Evolutionary conservation across 352 stramenopile species (phyloP).

Genomic region (Nothophytophthora sp.): DNA sequence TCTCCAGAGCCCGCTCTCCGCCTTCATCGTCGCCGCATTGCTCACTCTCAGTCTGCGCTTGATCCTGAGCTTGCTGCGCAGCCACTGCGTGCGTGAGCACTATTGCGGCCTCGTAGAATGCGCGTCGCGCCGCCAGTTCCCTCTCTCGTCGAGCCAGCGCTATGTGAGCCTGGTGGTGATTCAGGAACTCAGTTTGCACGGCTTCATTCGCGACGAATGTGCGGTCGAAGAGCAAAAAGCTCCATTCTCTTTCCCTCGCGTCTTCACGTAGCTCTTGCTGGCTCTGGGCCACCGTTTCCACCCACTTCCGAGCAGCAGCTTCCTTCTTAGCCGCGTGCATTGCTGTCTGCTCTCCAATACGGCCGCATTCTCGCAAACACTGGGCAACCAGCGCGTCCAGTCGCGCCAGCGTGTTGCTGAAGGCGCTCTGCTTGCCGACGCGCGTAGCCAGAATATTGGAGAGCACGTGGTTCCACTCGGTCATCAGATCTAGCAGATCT

Average conservation of each 20-base stretch:
- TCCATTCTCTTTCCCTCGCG: no score
- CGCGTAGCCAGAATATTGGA: background rate
- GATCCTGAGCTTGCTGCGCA: background rate
- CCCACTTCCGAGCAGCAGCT: background rate
- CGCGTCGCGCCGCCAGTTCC: slow-evolving; percentile 2
- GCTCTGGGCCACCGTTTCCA: background rate
- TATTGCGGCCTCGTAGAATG: slow-evolving; percentile 8
- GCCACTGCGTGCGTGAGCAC: background rate
- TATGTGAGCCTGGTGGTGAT: background rate
- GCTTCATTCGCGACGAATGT: slow-evolving; percentile 4
- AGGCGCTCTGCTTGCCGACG: background rate
- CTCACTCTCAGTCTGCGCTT: background rate
- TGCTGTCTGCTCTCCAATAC: background rate
- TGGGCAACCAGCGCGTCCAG: slow-evolving; percentile 3
- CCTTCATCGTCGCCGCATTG: background rate
- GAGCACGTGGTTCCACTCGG: slow-evolving; percentile 13
- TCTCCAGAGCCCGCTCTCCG: background rate
- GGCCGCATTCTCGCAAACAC: slow-evolving; percentile 1
- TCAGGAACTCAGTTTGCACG: slow-evolving; percentile 1
- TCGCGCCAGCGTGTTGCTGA: slow-evolving; percentile 6
- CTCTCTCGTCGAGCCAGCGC: slow-evolving; percentile 4
- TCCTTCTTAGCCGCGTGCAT: background rate
- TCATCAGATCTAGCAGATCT: slow-evolving; percentile 9
- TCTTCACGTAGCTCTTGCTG: background rate
- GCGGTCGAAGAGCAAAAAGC: slow-evolving; percentile 1